phyloP scores from a whole-genome alignment of 306 rosid genomes.

The Malus orientalis region DNA sequence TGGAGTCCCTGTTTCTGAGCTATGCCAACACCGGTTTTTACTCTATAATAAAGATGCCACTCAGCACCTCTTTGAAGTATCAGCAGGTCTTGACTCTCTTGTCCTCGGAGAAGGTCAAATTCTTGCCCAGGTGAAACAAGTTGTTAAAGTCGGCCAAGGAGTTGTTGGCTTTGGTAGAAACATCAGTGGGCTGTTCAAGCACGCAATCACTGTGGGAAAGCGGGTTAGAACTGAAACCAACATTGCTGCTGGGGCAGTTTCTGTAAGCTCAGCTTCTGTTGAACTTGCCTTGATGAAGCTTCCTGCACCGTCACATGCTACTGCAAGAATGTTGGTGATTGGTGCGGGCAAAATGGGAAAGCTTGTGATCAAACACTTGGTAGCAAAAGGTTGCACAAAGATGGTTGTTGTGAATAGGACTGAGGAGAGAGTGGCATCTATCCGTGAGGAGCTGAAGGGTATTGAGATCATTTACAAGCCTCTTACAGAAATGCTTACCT shows the following conservation, averaged over 20 bases:
- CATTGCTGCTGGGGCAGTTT: constrained; percentile 97
- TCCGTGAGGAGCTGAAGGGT: constrained; percentile 60
- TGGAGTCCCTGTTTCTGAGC: constrained; percentile 80
- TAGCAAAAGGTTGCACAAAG: constrained; percentile 77
- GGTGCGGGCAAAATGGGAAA: constrained; percentile 99
- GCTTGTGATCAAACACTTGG: constrained; percentile 94
- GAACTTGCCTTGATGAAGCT: constrained; percentile 91
- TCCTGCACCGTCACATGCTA: constrained; percentile 58
- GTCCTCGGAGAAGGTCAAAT: constrained; percentile 99
- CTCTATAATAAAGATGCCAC: constrained; percentile 88
- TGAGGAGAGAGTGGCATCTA: constrained; percentile 78
- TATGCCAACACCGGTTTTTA: constrained; percentile 74
- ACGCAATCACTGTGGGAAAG: constrained; percentile 94
- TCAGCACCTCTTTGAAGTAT: constrained; percentile 82
- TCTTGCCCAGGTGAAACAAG: constrained; percentile 98
- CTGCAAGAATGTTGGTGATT: constrained; percentile 67
- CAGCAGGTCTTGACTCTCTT: constrained; percentile 97
- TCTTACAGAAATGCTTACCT: constrained; percentile 69
- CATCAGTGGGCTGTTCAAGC: constrained; percentile 93
- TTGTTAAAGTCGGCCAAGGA: constrained; percentile 97
- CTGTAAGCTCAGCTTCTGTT: constrained; percentile 97
- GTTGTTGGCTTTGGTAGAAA: constrained; percentile 90
- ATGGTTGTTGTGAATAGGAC: constrained; percentile 88
- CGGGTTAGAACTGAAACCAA: constrained; percentile 95
- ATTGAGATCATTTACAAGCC: constrained; percentile 81